Evolutionary conservation across 108 stramenopile genomes (phyloP).

Genomic region (Fistulifera solaris): DNA sequence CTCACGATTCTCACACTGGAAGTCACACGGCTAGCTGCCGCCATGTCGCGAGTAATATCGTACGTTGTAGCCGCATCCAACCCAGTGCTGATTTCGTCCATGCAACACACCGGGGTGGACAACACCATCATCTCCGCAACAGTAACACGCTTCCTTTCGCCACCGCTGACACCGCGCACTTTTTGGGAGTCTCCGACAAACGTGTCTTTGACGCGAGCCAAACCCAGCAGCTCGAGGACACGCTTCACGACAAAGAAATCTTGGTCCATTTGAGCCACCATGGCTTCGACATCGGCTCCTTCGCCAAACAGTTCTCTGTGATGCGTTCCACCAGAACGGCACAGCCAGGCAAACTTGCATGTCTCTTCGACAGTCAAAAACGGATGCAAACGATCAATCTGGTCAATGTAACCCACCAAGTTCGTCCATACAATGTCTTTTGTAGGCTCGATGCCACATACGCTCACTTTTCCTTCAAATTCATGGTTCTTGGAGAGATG

Average conservation of each 20-base stretch:
- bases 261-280: constrained; percentile 22
- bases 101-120: constrained; percentile 22
- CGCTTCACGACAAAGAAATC: constrained; percentile 12
- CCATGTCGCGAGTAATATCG: constrained; percentile 62
- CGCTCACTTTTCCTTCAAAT: constrained; percentile 20
- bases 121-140: constrained; percentile 67
- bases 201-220: constrained; percentile 54
- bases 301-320: constrained; percentile 1
- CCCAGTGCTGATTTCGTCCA: constrained; percentile 71
- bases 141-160: constrained; percentile 83
- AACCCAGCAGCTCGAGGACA: constrained; percentile 41
- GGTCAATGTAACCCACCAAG: constrained; percentile 33
- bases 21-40: constrained; percentile 20
- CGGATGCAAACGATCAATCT: constrained; percentile 68
- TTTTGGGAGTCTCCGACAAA: constrained; percentile 61
- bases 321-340: constrained; percentile 42
- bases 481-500: neutral
- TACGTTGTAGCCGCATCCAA: constrained; percentile 76
- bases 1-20: constrained; percentile 41
- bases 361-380: constrained; percentile 76
- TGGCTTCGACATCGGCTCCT: constrained; percentile 10
- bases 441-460: constrained; percentile 23
- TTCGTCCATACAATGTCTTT: constrained; percentile 31
- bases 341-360: constrained; percentile 60
- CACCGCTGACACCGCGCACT: constrained; percentile 80